phyloP scores from a whole-genome alignment of 2,329 filamentous ascomycete genomes.

The Penicillium sp. region DNA sequence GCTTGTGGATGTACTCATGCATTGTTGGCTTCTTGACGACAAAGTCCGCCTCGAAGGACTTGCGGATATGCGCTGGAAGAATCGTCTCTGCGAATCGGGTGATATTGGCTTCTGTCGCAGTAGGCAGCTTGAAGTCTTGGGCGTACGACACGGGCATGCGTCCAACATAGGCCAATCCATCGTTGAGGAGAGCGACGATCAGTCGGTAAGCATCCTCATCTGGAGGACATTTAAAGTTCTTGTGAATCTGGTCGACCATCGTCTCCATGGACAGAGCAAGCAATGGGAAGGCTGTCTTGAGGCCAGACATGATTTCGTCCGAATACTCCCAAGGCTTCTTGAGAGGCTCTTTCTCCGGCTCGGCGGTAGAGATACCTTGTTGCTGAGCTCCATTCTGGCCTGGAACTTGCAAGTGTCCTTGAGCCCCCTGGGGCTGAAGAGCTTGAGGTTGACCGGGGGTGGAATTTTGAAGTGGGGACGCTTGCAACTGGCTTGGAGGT shows the following conservation, averaged over 20 bases:
- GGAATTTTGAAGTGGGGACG: constrained; percentile 20
- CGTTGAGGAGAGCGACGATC: constrained; percentile 95
- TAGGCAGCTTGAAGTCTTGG: constrained; percentile 84
- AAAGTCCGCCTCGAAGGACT: constrained; percentile 97
- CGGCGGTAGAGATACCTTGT: constrained; percentile 20
- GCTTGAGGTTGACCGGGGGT: constrained; percentile 14
- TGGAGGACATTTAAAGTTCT: constrained; percentile 98
- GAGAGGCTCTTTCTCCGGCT: constrained; percentile 46
- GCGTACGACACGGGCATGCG: constrained; percentile 84
- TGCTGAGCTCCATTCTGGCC: constrained; percentile 23
- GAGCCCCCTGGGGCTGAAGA: constrained; percentile 15
- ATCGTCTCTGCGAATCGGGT: constrained; percentile 96
- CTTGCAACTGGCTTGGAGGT: constrained; percentile 17
- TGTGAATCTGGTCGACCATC: constrained; percentile 98
- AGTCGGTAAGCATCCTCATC: constrained; percentile 97
- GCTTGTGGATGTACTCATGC: constrained; percentile 97
- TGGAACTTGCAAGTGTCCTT: constrained; percentile 28
- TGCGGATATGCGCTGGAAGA: constrained; percentile 88
- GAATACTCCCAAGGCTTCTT: constrained; percentile 95
- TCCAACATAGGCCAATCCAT: constrained; percentile 88
- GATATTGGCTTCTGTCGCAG: constrained; percentile 92
- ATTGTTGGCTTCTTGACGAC: constrained; percentile 93
- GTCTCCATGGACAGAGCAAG: constrained; percentile 98
- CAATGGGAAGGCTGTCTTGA: constrained; percentile 96
- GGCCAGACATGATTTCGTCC: constrained; percentile 89